A percentile compares a stretch with the other conserved stretches of the same genome.
These are phyloP conservation scores for Umbilicaria muhlenbergii DNA, from an alignment of 495 filamentous ascomycete genomes.

Conservation along the genomic window DNA sequence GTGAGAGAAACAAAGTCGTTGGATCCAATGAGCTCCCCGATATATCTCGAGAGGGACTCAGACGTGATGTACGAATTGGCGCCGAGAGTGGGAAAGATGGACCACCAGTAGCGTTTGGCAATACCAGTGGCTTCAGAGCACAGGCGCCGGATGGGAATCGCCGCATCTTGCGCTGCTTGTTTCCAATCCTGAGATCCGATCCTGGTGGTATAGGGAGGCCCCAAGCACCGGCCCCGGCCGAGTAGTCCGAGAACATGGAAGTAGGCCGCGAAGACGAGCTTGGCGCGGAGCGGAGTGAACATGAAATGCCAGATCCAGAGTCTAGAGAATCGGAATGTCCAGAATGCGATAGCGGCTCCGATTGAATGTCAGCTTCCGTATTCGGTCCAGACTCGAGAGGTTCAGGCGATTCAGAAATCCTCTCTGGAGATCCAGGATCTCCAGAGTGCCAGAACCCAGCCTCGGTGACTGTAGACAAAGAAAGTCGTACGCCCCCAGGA, in stretches of 20 bases:
- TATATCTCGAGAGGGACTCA: constrained; percentile 1
- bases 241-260: constrained; percentile 10
- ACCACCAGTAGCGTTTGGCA: constrained; percentile 11
- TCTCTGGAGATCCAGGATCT: constrained; percentile 3
- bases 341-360: background rate
- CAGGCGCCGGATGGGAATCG: constrained; percentile 21
- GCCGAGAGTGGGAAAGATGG: constrained; percentile 14
- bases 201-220: constrained; percentile 6
- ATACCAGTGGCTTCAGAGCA: constrained; percentile 21
- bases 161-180: constrained; percentile 20
- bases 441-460: constrained; percentile 4
- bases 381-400: too few species aligned
- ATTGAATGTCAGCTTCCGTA: too few species aligned
- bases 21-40: constrained; percentile 10
- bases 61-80: constrained; percentile 9
- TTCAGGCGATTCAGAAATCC: constrained; percentile 6
- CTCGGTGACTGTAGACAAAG: constrained; percentile 12
- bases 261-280: constrained; percentile 10
- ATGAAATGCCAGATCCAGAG: constrained; percentile 4
- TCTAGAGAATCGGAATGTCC: constrained; percentile 2
- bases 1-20: constrained; percentile 10
- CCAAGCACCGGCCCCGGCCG: constrained; percentile 8
- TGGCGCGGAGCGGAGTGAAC: constrained; percentile 14
- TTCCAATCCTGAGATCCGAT: constrained; percentile 5
- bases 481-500: constrained; percentile 7